Evolutionary conservation across 345 rosid species (phyloP), one percentile per base, ranked within the genome.

Genomic region (Citrus medica): DNA sequence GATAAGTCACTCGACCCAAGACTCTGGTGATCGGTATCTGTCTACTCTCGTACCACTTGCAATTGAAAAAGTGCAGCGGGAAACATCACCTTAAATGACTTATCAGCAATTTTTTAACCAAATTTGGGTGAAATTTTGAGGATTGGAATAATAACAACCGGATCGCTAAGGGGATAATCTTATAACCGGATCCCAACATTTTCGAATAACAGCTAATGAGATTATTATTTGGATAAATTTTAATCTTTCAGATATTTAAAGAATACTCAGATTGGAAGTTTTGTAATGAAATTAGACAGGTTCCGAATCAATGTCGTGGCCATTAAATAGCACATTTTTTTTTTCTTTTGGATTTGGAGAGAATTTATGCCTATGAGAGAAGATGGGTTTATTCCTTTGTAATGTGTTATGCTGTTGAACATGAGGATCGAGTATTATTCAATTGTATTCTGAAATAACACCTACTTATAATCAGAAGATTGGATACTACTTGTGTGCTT

Each of bases 1-100:
- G 42, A 61, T 14, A 9, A 27, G 4, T 7, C 59, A 75, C 0
- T 27, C 51, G 13, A 4, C 38, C 59, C 61, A 27, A 56, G 59
- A 76, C 55, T 56, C 77, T 12, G 56, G 64, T 0, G 14, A 55
- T 33, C 64, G 5, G 9, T 38, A 66, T 30, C 61, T 5, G 16
- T 66, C 60, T 37, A 51, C 67, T 42, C 73, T 67, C 27, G 1
- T 4, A 22, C 80, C 86, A 14, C 72, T 66, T 30, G 48, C 78
- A 27, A 60, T 78, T 27, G 82, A 70, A 59, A 75, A 71, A 58
- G 56, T 10, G 40, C 25, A 2, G 25, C 32, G 16, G 28, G 60
- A 69, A 69, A 14, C 58, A 12, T 22, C 6, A 0, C 22, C 9
- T 65, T 33, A 33, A 65, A 67, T 2, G 71, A 37, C 71, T 22